Percentiles rank a stretch among this genome's conserved stretches.
These are phyloP conservation scores for Aspergillus spinulosporus DNA, from an alignment of 2,329 filamentous ascomycete genomes.

Conservation along the genomic window DNA sequence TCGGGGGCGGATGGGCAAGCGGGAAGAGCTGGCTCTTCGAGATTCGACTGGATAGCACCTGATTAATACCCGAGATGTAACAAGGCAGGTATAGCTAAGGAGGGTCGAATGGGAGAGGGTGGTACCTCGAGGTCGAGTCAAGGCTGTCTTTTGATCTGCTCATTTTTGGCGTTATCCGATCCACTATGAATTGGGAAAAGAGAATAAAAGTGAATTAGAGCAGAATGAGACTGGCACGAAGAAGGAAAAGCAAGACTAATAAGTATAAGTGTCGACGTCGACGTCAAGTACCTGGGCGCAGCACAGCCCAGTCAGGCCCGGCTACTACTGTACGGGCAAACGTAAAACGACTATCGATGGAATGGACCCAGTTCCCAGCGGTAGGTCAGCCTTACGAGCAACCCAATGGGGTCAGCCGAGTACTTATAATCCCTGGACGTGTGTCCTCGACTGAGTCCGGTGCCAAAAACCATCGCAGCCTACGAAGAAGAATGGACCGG, in stretches of 20 bases:
- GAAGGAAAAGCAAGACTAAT: too few relatives aligned
- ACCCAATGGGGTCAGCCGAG: background rate
- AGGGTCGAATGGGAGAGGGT: background rate
- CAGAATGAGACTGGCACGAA: too few relatives aligned
- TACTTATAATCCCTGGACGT: background rate
- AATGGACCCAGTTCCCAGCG: background rate
- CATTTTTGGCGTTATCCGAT: too few relatives aligned
- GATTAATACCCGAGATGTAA: too few relatives aligned
- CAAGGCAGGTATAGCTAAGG: too few relatives aligned
- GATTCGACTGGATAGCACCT: background rate
- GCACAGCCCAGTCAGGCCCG: background rate
- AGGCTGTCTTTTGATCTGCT: too few relatives aligned
- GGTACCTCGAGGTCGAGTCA: background rate
- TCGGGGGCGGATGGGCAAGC: slow-evolving; percentile 34
- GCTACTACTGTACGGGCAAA: background rate
- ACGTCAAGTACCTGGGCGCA: background rate
- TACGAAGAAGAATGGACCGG: background rate
- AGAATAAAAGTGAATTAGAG: too few relatives aligned
- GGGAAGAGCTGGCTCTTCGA: slow-evolving; percentile 29
- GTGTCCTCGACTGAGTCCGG: too few relatives aligned
- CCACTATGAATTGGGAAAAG: too few relatives aligned
- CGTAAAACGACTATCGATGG: background rate
- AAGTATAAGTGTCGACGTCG: too few relatives aligned
- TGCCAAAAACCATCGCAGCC: background rate
- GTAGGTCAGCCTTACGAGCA: slow-evolving; percentile 4